A percentile compares a stretch with the other conserved stretches of the same genome.
Conservation (phyloP, 2,329 filamentous ascomycete genomes). For the Tolypocladium pustulatum region DNA sequence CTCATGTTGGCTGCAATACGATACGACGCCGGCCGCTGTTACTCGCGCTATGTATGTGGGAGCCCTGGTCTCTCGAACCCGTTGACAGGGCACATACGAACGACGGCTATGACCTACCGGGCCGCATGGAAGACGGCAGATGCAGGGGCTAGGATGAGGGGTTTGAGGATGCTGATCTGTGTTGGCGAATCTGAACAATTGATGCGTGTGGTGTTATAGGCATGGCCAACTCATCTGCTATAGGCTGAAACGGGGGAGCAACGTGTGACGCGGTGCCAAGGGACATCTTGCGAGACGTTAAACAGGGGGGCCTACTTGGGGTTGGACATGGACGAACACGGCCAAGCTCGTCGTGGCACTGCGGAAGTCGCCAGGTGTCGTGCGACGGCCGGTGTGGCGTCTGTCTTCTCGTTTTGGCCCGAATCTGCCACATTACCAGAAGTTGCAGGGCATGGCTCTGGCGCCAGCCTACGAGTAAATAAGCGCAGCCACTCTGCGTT, state of each 20-base stretch:
- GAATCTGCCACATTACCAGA: not conserved
- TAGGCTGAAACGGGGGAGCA: not conserved
- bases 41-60: not conserved
- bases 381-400: not conserved
- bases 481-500: not conserved
- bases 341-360: not conserved
- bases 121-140: not conserved
- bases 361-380: not conserved
- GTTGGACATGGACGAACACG: not conserved
- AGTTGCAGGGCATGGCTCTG: not conserved
- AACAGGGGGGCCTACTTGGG: not conserved
- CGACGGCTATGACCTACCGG: not conserved
- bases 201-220: not conserved
- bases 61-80: not conserved
- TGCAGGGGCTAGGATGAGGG: not conserved
- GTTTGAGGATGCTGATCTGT: not conserved
- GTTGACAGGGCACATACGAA: not conserved
- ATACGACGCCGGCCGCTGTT: not conserved
- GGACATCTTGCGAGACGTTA: not conserved
- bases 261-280: not conserved
- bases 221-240: not conserved
- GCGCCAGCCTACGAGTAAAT: not conserved
- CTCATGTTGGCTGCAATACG: not conserved
- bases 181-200: not conserved
- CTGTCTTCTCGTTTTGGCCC: not conserved